Evolutionary conservation across 2,329 filamentous ascomycete genomes (phyloP).

Genomic region (Gnomoniopsis sp.): DNA sequence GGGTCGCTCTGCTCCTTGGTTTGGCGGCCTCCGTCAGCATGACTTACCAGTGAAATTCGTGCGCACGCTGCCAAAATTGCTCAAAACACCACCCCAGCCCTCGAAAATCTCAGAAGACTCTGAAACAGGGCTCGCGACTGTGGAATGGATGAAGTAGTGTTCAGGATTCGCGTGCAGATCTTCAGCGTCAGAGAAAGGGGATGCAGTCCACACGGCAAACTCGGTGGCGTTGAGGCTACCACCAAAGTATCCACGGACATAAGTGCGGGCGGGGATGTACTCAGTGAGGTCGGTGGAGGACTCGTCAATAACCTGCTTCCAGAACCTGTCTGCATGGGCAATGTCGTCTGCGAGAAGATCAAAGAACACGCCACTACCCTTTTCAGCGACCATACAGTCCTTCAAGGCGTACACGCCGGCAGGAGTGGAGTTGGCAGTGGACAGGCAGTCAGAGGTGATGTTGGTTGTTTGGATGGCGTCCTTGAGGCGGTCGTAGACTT

Average conservation of each 20-base stretch:
- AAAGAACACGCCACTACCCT: slow-evolving; percentile 1
- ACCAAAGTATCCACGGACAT: slow-evolving; percentile 1
- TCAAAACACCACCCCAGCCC: slow-evolving; percentile 4
- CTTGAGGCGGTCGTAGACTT: not conserved
- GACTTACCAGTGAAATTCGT: slow-evolving; percentile 20
- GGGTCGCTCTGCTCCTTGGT: not conserved
- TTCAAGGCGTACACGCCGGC: slow-evolving; percentile 1
- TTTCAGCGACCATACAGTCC: not conserved
- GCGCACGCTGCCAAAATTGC: not conserved
- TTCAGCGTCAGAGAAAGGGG: not conserved
- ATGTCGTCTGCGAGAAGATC: slow-evolving; percentile 24
- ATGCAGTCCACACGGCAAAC: slow-evolving; percentile 1
- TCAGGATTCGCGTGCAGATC: slow-evolving; percentile 1
- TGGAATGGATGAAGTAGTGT: not conserved
- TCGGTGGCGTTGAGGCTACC: not conserved
- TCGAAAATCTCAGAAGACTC: slow-evolving; percentile 25
- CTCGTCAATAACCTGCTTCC: slow-evolving; percentile 21
- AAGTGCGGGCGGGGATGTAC: not conserved
- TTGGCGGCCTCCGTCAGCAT: not conserved
- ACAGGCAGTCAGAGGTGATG: not conserved
- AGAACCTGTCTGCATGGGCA: slow-evolving; percentile 28
- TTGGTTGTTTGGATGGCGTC: not conserved
- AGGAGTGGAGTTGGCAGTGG: not conserved
- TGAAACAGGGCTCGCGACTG: not conserved
- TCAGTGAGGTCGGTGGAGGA: slow-evolving; percentile 4